Evolutionary conservation across 177 flowering plant genomes (phyloP).

Genomic region (Vitis hybrid): DNA sequence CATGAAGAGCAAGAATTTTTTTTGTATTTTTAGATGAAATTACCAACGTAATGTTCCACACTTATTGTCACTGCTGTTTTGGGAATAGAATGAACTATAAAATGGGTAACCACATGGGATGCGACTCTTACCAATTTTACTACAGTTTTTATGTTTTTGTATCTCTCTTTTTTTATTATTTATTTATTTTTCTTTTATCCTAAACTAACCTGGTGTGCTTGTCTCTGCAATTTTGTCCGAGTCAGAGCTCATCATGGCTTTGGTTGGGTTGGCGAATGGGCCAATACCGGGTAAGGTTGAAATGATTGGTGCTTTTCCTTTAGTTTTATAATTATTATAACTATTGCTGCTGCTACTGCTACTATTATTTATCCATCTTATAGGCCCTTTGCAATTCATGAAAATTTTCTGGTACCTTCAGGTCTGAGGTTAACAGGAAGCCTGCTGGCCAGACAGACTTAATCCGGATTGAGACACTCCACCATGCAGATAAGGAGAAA

Average conservation of each 20-base stretch:
- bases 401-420: constrained; percentile 15
- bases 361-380: background rate
- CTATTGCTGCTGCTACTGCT: background rate
- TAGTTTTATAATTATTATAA: background rate
- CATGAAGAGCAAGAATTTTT: background rate
- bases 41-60: background rate
- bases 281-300: constrained; percentile 73
- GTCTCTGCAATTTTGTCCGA: constrained; percentile 6
- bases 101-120: constrained; percentile 1
- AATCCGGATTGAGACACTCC: constrained; percentile 71
- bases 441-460: constrained; percentile 56
- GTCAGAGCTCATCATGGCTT: constrained; percentile 87
- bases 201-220: constrained; percentile 4
- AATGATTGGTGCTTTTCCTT: background rate
- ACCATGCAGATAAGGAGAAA: constrained; percentile 84
- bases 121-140: background rate
- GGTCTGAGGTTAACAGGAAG: constrained; percentile 65
- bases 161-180: background rate
- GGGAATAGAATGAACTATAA: background rate
- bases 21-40: constrained; percentile 6
- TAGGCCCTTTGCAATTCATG: background rate
- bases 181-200: background rate
- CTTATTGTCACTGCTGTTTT: background rate
- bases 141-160: background rate
- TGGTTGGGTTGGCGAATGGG: constrained; percentile 98